Percentiles rank a stretch among this genome's conserved stretches.
Conservation (phyloP, 257 asterid genomes). For the Solanum rostratum region DNA sequence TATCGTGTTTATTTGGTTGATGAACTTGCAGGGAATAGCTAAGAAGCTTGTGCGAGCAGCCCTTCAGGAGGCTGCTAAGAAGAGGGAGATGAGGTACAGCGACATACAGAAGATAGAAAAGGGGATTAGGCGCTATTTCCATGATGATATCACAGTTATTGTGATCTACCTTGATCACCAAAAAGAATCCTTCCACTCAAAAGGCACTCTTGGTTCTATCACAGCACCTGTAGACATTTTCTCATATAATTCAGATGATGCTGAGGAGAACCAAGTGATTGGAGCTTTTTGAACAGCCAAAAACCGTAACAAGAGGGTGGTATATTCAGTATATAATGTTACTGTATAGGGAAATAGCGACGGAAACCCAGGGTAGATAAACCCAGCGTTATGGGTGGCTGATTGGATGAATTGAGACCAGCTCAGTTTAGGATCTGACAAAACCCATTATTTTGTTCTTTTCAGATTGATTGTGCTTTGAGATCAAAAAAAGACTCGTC, state of each 20-base stretch:
- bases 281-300: conserved; percentile 18
- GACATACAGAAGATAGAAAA: conserved; percentile 74
- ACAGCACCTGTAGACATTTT: conserved; percentile 68
- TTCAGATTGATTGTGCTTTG: not conserved
- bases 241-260: conserved; percentile 47
- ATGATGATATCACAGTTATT: conserved; percentile 77
- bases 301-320: not conserved
- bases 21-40: conserved; percentile 73
- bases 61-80: conserved; percentile 78
- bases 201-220: conserved; percentile 24
- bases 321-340: not conserved
- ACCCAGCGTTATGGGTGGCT: not conserved
- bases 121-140: conserved; percentile 89
- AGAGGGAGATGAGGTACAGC: conserved; percentile 74
- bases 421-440: not conserved
- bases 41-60: conserved; percentile 83
- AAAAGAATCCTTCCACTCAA: conserved; percentile 15
- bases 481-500: not conserved
- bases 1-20: not conserved
- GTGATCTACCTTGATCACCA: conserved; percentile 66
- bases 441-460: not conserved
- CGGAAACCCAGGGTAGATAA: not conserved
- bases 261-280: conserved; percentile 21
- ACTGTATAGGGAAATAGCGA: not conserved
- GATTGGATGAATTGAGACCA: not conserved